phyloP scores from a whole-genome alignment of 495 filamentous ascomycete species.

The Cenococcum geophilum region DNA sequence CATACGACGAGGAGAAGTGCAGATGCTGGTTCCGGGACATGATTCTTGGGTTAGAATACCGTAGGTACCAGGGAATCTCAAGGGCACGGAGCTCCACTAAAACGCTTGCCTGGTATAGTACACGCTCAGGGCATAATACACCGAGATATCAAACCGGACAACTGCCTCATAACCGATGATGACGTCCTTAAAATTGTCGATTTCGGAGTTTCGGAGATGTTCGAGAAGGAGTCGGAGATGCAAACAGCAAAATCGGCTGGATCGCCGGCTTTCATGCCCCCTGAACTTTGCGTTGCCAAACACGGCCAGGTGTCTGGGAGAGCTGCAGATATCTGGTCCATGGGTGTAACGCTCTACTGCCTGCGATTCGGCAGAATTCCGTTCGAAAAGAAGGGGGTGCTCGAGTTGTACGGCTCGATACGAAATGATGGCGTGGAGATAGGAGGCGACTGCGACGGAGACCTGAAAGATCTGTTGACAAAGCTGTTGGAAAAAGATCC shows the following conservation, averaged over 20 bases:
- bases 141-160: conserved; percentile 97
- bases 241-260: conserved; percentile 89
- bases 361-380: conserved; percentile 81
- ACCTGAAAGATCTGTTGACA: conserved; percentile 36
- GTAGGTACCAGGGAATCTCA: conserved; percentile 42
- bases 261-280: conserved; percentile 90
- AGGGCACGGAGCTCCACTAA: background rate
- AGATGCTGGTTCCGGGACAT: conserved; percentile 92
- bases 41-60: conserved; percentile 91
- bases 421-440: conserved; percentile 52
- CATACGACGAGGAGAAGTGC: conserved; percentile 78
- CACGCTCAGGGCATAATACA: conserved; percentile 94
- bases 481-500: conserved; percentile 47
- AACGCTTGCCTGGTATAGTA: conserved; percentile 42
- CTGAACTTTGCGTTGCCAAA: conserved; percentile 81
- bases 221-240: conserved; percentile 85
- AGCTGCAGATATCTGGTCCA: conserved; percentile 96
- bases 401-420: conserved; percentile 88
- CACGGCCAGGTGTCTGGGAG: conserved; percentile 85
- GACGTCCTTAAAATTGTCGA: conserved; percentile 95
- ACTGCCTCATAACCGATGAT: conserved; percentile 81
- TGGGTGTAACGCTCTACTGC: conserved; percentile 94
- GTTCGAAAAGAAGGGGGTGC: conserved; percentile 67
- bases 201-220: conserved; percentile 98
- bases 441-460: conserved; percentile 39